Conservation (phyloP, 2,329 filamentous ascomycete species). For the Fusarium ramigenum region DNA sequence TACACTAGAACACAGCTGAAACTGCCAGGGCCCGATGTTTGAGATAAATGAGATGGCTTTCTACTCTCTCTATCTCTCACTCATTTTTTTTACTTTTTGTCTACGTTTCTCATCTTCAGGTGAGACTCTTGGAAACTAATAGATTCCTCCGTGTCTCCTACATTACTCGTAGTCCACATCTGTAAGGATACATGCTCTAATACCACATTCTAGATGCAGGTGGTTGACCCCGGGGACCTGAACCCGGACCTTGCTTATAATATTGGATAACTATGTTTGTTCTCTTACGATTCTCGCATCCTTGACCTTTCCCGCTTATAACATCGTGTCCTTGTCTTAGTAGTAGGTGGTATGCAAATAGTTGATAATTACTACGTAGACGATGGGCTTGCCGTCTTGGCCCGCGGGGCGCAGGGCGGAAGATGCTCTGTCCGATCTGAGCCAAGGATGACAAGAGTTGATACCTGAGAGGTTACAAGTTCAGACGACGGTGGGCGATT, state of each 20-base stretch:
- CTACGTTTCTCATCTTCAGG: constrained; percentile 2
- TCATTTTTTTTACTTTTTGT: constrained; percentile 11
- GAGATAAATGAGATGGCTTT: constrained; percentile 12
- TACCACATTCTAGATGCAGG: not conserved
- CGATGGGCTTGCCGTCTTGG: constrained; percentile 5
- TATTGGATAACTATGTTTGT: constrained; percentile 1
- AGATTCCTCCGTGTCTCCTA: not conserved
- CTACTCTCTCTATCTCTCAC: not conserved
- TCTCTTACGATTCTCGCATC: constrained; percentile 12
- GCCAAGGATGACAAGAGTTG: constrained; percentile 14
- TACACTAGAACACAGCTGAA: constrained; percentile 26
- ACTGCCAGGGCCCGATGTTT: constrained; percentile 16
- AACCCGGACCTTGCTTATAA: not conserved
- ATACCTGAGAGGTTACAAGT: constrained; percentile 11
- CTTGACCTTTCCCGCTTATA: not conserved
- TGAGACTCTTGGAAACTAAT: not conserved
- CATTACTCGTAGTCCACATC: not conserved
- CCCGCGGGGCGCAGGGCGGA: constrained; percentile 16
- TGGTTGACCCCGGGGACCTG: not conserved
- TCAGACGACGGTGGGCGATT: constrained; percentile 5
- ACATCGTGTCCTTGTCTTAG: constrained; percentile 17
- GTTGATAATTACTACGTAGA: not conserved
- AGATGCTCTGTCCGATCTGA: constrained; percentile 6
- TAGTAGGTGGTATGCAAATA: not conserved
- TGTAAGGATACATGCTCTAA: not conserved